Evolutionary conservation across 2,329 filamentous ascomycete species (phyloP), one percentile per base, ranked within the genome.

Genomic region (Arthroderma uncinatum): DNA sequence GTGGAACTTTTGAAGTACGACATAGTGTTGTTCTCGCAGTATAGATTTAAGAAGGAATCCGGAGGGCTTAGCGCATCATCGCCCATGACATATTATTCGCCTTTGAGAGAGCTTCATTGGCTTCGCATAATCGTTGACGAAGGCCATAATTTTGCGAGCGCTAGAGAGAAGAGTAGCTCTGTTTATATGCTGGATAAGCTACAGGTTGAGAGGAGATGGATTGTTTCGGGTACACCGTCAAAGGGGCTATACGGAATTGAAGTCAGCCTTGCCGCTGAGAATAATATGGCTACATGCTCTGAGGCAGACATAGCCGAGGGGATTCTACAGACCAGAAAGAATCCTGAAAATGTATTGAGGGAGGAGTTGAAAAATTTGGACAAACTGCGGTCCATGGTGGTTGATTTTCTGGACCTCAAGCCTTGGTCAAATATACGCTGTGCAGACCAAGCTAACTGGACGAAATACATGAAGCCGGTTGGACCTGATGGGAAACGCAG

Each of bases 51-150:
- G 61, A 76, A 74, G 59, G 84, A 87, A 69, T 84, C 76, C 61
- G 71, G 53, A 10, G 23, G 9, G 1, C 40, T 48, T 16, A 44
- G 68, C n/a, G 77, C 74, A 57, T 65, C 75, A 2, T 66, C 64
- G 6, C 62, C 67, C 1, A 68, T 73, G 4, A 69, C 69, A 61
- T 79, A 82, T 33, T 68, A 78, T 8, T 87, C 83, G 1, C 81
- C 86, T 0, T 71, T 96, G 16, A 82, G 82, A 39, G 71, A 81
- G 6, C 71, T 96, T 2, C 89, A 89, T 63, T 95, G 92, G 79
- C 85, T 95, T 64, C 80, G 92, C 1, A 84, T 94, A 50, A 91
- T 97, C 48, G 86, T 95, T 16, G 92, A 97, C 62, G 92, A 96
- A 76, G 92, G 92, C 0, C 90, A 96, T 68, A 86, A 81, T 59